phyloP scores from a whole-genome alignment of 176 grass and related monocot species.

The Bolboschoenus planiculmis region DNA sequence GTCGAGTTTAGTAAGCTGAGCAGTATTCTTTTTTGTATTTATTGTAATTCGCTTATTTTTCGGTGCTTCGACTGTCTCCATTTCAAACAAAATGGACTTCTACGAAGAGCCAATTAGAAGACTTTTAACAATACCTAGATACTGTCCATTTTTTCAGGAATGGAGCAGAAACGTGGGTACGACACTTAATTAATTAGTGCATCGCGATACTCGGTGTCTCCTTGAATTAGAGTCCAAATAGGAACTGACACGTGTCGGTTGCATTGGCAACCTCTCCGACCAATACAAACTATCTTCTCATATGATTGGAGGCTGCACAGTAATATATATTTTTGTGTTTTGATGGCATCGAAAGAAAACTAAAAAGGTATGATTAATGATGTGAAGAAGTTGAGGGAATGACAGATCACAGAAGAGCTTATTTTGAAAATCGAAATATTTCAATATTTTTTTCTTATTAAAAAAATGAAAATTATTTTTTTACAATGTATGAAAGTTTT shows the following conservation, averaged over 20 bases:
- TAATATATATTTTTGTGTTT: neutral
- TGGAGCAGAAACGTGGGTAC: neutral
- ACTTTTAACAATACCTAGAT: neutral
- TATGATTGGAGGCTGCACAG: neutral
- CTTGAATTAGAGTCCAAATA: neutral
- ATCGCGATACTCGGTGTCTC: neutral
- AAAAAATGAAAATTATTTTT: no score
- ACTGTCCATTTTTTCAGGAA: neutral
- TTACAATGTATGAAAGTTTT: no score
- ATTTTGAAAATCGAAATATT: neutral
- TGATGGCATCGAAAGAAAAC: neutral
- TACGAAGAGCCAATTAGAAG: neutral
- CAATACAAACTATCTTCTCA: neutral
- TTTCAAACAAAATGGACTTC: neutral
- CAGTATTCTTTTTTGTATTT: constrained; percentile 8
- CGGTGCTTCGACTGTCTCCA: neutral
- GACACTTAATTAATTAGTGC: neutral
- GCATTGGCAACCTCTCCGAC: neutral
- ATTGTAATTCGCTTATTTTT: neutral
- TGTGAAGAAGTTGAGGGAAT: neutral
- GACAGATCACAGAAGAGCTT: no score
- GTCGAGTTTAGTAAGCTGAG: no score
- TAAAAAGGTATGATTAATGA: neutral
- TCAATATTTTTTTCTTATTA: neutral
- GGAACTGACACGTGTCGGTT: neutral